Conservation (phyloP, 139 green algal species). For the Asterochloris sp. region DNA sequence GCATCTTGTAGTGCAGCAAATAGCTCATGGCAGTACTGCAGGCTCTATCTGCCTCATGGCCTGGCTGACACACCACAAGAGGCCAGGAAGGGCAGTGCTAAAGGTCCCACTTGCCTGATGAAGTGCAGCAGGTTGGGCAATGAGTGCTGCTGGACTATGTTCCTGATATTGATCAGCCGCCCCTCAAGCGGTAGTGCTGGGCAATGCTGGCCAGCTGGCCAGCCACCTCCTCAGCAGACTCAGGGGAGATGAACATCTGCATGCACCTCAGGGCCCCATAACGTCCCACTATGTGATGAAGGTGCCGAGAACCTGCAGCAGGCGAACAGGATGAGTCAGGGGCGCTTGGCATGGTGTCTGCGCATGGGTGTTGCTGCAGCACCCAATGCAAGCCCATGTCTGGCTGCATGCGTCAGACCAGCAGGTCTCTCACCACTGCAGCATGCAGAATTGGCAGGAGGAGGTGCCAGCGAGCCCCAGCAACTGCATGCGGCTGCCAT, state of each 20-base stretch:
- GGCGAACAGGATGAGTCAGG: not conserved
- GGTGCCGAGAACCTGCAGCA: constrained; percentile 54
- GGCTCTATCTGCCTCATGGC: too few relatives aligned
- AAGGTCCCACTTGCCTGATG: constrained; percentile 12
- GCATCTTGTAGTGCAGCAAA: too few relatives aligned
- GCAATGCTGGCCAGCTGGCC: constrained; percentile 58
- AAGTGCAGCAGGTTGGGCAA: constrained; percentile 67
- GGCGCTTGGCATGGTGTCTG: not conserved
- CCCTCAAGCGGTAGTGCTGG: constrained; percentile 68
- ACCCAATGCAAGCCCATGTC: not conserved
- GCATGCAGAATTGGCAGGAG: not conserved
- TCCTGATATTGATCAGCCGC: constrained; percentile 91
- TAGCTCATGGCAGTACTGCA: too few relatives aligned
- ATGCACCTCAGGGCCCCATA: constrained; percentile 42
- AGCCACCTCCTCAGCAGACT: constrained; percentile 30
- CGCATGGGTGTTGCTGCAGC: not conserved
- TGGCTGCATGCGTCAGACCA: not conserved
- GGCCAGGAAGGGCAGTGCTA: too few relatives aligned
- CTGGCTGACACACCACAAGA: too few relatives aligned
- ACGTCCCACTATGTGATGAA: constrained; percentile 76
- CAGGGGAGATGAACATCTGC: constrained; percentile 41
- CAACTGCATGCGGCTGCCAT: not conserved
- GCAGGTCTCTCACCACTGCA: not conserved
- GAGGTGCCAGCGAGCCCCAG: not conserved
- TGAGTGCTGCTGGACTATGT: constrained; percentile 36